Base-by-base conservation (phyloP, 805 yeast genomes). In the Cyberlindnera euphorbiiphila region DNA sequence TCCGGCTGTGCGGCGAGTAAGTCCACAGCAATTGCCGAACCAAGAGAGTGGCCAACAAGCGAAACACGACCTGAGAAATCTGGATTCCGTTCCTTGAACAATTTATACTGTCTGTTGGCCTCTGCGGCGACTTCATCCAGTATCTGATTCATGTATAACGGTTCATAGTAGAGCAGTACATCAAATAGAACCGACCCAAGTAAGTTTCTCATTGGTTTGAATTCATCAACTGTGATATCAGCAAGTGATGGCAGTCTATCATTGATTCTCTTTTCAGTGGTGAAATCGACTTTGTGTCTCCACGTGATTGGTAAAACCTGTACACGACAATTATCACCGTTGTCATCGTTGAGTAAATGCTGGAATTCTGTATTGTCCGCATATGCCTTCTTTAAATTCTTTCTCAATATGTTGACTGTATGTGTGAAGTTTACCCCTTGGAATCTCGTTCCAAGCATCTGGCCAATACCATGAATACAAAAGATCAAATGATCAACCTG, bases 401-500 rank as follows among this genome's bases (percentile, higher is more conserved):
- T 68, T 41, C 60, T 48, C 45, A 89, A 59, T 22, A 72, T 68
- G 50, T 83, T 85, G 23, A 87, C 75, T 25, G 88, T 88, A 55
- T 88, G 95, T 8, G 87, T 79, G 64, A 91, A 93, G 59, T 86
- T 86, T 18, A 91, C 81, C 35, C 82, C 78, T 49, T 88, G 89
- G 53, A 82, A 78, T 51, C 76, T 76, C 31, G 78, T 68, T 2
- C 96, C 94, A 35, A 93, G 64, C 13, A 80, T 75, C 60, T 91
- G 98, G 2, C 98, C 98, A 43, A 91, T 85, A 0, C 98, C 98
- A 63, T 91, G 98, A 20, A 91, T 75, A 54, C 96, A 87, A n/a
- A 91, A 65, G 2, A 89, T 76, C 45, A 91, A 63, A 53, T 80
- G 86, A 24, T 79, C 76, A 20, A 78, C 59, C 22, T 68, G 46